Conservation (phyloP, 306 rosid genomes). For the Fragaria nilgerrensis region DNA sequence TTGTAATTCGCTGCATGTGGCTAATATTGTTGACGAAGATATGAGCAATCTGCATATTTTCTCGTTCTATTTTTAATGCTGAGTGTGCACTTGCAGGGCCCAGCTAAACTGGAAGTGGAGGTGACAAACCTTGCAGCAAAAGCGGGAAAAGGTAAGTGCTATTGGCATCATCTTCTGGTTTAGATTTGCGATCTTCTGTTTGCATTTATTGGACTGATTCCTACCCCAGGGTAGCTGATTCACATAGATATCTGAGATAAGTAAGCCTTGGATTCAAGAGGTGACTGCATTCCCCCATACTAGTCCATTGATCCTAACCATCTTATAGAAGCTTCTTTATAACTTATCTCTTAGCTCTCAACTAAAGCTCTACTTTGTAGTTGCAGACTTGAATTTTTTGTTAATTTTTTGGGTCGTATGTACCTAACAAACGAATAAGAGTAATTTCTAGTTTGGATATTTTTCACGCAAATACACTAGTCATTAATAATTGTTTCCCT, state of each 20-base stretch:
- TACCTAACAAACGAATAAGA: neutral
- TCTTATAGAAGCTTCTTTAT: neutral
- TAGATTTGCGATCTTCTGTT: neutral
- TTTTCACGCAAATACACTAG: neutral
- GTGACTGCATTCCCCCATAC: neutral
- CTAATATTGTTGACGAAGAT: neutral
- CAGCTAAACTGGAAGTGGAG: conserved; percentile 92
- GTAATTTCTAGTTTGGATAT: neutral
- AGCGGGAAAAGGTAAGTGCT: conserved; percentile 86
- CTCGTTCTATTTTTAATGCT: neutral
- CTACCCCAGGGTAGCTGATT: conserved; percentile 3
- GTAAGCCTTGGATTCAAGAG: neutral
- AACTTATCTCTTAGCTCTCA: neutral
- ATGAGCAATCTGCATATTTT: neutral
- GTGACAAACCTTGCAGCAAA: conserved; percentile 93
- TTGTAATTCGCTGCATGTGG: neutral
- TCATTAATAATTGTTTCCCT: conserved; percentile 1
- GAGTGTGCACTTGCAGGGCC: conserved; percentile 52
- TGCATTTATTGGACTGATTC: conserved; percentile 6
- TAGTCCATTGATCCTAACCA: neutral
- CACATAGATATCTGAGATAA: neutral
- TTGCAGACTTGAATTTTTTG: neutral
- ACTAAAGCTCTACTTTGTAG: neutral
- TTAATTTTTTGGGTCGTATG: neutral
- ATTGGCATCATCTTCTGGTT: conserved; percentile 7